Evolutionary conservation across 106 monocot genomes (phyloP), one percentile per base, ranked within the genome.

Genomic region (Narthecium ossifragum): DNA sequence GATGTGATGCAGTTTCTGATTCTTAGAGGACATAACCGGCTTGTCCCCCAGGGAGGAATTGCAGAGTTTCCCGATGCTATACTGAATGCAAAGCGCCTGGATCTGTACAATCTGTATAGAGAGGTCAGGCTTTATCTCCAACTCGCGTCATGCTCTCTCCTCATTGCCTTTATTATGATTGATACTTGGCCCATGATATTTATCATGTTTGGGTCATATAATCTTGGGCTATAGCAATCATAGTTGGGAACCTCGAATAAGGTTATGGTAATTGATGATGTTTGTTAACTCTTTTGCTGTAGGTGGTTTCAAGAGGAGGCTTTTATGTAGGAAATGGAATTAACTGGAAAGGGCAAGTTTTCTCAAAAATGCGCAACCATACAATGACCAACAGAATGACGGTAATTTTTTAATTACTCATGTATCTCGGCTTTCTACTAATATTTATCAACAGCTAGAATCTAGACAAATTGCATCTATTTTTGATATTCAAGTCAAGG

Each of bases 261-360:
- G n/a, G n/a, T n/a, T n/a, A n/a, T n/a, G n/a, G n/a, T n/a, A n/a
- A n/a, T n/a, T n/a, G n/a, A n/a, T n/a, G n/a, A n/a, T n/a, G n/a
- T n/a, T n/a, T n/a, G n/a, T n/a, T n/a, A n/a, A n/a, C 0, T 60
- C 20, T 48, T 14, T 15, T 54, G 22, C 40, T 55, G 17, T 71
- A 92, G 92, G 92, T 92, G 13, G 92, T 92, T 33, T 88, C 92
- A 24, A 92, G 92, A 62, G 92, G 92, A 48, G 92, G 92, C 12
- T 92, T 92, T 68, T 81, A 88, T 65, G 92, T 92, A 26, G 92
- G 92, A 15, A 92, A 92, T 74, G 92, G 92, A 31, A 92, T 92
- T 46, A 92, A 92, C 60, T 92, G 92, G 92, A 92, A 92, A 53
- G 92, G 92, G 0, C 92, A 92, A 62, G 92, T 92, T 45, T 92